Conservation (phyloP, 495 filamentous ascomycete species). For the Podospora conica region DNA sequence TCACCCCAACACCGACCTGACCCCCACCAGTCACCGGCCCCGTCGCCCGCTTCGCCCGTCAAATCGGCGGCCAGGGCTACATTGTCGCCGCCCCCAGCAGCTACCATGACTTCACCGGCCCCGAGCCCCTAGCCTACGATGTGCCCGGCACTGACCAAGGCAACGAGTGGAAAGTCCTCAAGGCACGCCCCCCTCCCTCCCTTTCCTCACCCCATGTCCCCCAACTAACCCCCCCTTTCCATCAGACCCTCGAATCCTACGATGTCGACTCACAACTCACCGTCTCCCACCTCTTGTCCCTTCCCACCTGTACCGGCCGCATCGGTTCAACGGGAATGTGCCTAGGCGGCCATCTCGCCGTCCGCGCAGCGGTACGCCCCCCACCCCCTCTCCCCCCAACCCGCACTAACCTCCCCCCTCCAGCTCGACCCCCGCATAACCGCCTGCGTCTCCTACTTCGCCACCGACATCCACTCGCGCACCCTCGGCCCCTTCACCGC, state of each 20-base stretch:
- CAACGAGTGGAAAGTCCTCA: slow-evolving; percentile 78
- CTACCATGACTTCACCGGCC: slow-evolving; percentile 89
- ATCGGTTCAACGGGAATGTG: slow-evolving; percentile 94
- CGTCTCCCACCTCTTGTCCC: slow-evolving; percentile 67
- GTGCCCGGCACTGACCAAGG: slow-evolving; percentile 81
- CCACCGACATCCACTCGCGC: slow-evolving; percentile 78
- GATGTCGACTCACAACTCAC: slow-evolving; percentile 74
- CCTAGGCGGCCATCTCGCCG: slow-evolving; percentile 85
- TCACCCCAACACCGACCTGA: neutral
- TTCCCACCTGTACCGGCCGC: slow-evolving; percentile 75
- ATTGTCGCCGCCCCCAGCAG: slow-evolving; percentile 86
- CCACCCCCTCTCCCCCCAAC: neutral
- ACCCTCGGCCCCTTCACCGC: slow-evolving; percentile 54
- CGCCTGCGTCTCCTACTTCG: slow-evolving; percentile 83
- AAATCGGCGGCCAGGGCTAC: slow-evolving; percentile 90
- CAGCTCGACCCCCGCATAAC: slow-evolving; percentile 66
- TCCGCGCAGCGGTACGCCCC: slow-evolving; percentile 58
- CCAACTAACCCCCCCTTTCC: neutral
- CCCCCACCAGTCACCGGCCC: slow-evolving; percentile 74
- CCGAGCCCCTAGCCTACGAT: slow-evolving; percentile 80
- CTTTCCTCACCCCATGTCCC: neutral
- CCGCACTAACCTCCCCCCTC: neutral
- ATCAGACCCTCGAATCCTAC: slow-evolving; percentile 73
- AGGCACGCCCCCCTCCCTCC: slow-evolving; percentile 38
- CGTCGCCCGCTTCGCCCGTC: slow-evolving; percentile 82